A percentile compares a stretch with the other conserved stretches of the same genome.
Conservation (phyloP, 345 rosid genomes). For the Lepidium sativum region DNA sequence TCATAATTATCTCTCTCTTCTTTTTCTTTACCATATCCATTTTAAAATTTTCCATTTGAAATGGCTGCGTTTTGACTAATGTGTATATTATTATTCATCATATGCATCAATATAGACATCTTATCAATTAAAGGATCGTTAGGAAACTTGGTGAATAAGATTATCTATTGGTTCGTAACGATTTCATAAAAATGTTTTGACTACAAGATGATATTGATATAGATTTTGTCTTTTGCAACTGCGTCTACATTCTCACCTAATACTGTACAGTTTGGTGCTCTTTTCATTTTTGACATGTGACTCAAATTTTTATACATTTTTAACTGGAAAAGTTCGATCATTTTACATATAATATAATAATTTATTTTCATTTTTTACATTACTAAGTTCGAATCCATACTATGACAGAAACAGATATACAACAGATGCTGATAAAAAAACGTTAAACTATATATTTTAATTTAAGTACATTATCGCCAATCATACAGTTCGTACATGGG, state of each 20-base stretch:
- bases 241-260: background rate
- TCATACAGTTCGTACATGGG: background rate
- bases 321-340: background rate
- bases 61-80: too few relatives aligned
- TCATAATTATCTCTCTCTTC: background rate
- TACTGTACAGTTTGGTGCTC: background rate
- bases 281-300: slow-evolving; percentile 3
- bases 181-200: background rate
- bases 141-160: too few relatives aligned
- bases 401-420: background rate
- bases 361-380: background rate
- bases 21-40: too few relatives aligned
- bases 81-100: too few relatives aligned
- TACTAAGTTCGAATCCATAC: background rate
- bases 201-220: background rate
- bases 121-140: too few relatives aligned
- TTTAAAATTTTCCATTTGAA: too few relatives aligned
- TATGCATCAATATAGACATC: too few relatives aligned
- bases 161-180: too few relatives aligned
- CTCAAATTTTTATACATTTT: background rate
- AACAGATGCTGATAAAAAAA: too few relatives aligned
- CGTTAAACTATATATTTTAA: background rate
- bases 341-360: background rate
- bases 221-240: background rate
- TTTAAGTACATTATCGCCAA: too few relatives aligned